Evolutionary conservation across 352 stramenopile species (phyloP), one percentile per base, ranked within the genome.

Genomic region (Phytophthora tubulina): DNA sequence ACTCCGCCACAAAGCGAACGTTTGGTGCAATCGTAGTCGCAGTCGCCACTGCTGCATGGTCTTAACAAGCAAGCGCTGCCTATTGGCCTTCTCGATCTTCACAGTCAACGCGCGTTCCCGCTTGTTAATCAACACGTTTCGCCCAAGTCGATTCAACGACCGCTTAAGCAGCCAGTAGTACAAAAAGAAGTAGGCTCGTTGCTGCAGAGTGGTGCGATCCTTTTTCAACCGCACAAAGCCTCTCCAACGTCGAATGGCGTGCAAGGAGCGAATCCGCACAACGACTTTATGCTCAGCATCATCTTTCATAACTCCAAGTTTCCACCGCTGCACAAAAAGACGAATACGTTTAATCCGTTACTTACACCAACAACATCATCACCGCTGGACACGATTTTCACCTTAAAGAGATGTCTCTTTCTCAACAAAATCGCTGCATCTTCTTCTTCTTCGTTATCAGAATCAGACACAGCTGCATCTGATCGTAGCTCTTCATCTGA

Each of bases 131-230:
- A 58, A 21, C 3, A 60, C 21, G 59, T 78, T 49, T 44, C 42
- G 55, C 21, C 49, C 17, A 21, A 80, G 64, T 30, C 54, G 54
- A 9, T 13, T 60, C 21, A 80, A 32, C 1, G 73, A 78, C 2
- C 56, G 41, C 39, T 80, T 80, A 9, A 78, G 49, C 15, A 80
- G 33, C 48, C 65, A 76, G 14, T 78, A 80, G 15, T 80, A 80
- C 14, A 80, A 66, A 33, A 80, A 78, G 36, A 78, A 80, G 17
- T 76, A 75, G 10, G 73, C 64, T 11, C 65, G 73, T 14, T 76
- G 73, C 13, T 67, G 49, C 14, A 73, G 42, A 2, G 54, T 21
- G 11, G 42, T 27, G 9, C 41, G 49, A 31, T 76, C 46, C 17
- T 73, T 78, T 58, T 56, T 68, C 53, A 44, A 11, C 21, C 38